A percentile compares a stretch with the other conserved stretches of the same genome.
Evolutionary conservation across 805 yeast species (phyloP).

Genomic region (Candida taoyuanica): DNA sequence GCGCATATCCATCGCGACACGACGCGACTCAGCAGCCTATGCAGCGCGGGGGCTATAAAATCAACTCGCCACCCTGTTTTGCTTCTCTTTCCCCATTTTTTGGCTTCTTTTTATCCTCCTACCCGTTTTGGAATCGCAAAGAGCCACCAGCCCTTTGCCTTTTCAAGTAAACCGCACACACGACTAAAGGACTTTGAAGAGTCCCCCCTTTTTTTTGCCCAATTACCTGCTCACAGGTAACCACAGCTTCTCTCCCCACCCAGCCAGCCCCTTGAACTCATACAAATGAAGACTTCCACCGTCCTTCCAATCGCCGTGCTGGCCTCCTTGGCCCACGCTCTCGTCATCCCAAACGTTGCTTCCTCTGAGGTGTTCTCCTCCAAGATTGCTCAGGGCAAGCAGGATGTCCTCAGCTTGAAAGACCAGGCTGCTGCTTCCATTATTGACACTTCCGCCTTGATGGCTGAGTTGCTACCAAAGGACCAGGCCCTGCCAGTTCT

Average conservation of each 20-base stretch:
- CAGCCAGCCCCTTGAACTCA: background rate
- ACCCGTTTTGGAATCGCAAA: background rate
- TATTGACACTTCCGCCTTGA: slow-evolving; percentile 16
- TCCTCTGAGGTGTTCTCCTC: slow-evolving; percentile 34
- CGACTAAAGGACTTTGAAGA: too few species aligned
- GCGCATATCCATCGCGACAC: slow-evolving; percentile 4
- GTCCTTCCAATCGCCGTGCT: slow-evolving; percentile 32
- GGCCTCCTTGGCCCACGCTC: slow-evolving; percentile 40
- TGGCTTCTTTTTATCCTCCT: background rate
- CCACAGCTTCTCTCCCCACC: background rate
- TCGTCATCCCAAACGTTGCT: slow-evolving; percentile 58
- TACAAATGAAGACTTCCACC: slow-evolving; percentile 18
- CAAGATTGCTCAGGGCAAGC: slow-evolving; percentile 10
- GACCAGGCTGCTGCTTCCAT: slow-evolving; percentile 15
- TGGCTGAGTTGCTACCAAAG: slow-evolving; percentile 13
- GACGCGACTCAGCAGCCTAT: background rate
- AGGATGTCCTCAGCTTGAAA: slow-evolving; percentile 5
- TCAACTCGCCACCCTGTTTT: slow-evolving; percentile 4
- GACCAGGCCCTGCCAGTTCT: slow-evolving; percentile 42
- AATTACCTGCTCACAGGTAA: too few species aligned
- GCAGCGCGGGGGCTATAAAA: slow-evolving; percentile 1
- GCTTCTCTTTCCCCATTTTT: background rate
- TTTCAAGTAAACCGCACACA: background rate
- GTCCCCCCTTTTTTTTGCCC: too few species aligned
- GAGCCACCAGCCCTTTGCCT: background rate